Evolutionary conservation across 345 rosid genomes (phyloP).

Genomic region (Populus alba): DNA sequence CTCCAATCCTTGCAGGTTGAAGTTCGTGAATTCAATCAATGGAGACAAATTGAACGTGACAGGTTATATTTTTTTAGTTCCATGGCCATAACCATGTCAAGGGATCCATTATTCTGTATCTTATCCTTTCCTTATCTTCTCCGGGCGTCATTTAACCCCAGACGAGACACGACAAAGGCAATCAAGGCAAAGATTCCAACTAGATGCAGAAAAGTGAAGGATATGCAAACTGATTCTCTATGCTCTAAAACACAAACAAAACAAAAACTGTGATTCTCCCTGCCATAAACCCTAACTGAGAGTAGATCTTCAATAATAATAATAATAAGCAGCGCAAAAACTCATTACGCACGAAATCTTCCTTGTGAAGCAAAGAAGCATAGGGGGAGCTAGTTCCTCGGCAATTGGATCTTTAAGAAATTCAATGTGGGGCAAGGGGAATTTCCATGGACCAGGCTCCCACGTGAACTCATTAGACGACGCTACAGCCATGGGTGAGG

Average conservation of each 20-base stretch:
- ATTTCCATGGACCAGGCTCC: background rate
- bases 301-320: background rate
- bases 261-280: background rate
- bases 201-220: background rate
- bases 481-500: background rate
- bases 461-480: background rate
- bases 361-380: background rate
- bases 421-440: too few species aligned
- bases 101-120: background rate
- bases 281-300: background rate
- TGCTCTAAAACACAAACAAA: background rate
- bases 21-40: too few species aligned
- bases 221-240: background rate
- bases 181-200: slow-evolving; percentile 7
- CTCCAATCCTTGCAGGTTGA: too few species aligned
- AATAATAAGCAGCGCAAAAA: background rate
- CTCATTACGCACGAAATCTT: too few species aligned
- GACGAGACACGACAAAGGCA: background rate
- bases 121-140: background rate
- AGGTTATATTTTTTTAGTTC: too few species aligned
- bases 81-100: too few species aligned
- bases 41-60: too few species aligned
- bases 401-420: too few species aligned
- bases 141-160: background rate
- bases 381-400: background rate